Evolutionary conservation across 768 basidiomycete genomes (phyloP).

Genomic region (Boletus pseudo-olivaceus): DNA sequence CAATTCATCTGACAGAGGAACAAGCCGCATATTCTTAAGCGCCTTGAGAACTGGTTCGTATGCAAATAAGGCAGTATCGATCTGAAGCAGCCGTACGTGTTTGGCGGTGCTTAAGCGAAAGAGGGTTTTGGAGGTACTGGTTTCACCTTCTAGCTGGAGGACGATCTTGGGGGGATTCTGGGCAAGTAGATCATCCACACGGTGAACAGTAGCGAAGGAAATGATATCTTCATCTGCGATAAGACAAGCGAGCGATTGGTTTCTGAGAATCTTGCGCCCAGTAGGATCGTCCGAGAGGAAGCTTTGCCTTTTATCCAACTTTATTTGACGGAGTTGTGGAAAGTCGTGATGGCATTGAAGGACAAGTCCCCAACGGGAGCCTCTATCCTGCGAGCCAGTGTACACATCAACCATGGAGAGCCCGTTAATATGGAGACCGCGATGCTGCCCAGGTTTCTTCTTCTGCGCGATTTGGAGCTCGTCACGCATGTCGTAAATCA

Average conservation of each 20-base stretch:
- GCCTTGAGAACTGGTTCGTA: constrained; percentile 60
- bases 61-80: constrained; percentile 61
- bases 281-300: constrained; percentile 36
- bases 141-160: constrained; percentile 50
- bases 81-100: constrained; percentile 47
- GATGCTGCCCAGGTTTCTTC: constrained; percentile 40
- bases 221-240: constrained; percentile 45
- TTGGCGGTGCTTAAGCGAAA: constrained; percentile 35
- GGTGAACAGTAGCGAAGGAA: constrained; percentile 51
- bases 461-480: constrained; percentile 46
- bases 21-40: constrained; percentile 43
- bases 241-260: constrained; percentile 56
- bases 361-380: constrained; percentile 42
- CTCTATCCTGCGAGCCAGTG: constrained; percentile 27
- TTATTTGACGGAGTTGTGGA: constrained; percentile 31
- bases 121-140: constrained; percentile 40
- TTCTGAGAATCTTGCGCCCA: constrained; percentile 41
- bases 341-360: constrained; percentile 37
- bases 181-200: constrained; percentile 52
- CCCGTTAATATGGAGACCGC: constrained; percentile 38
- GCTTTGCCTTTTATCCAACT: constrained; percentile 34
- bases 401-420: constrained; percentile 40
- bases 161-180: constrained; percentile 47
- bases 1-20: constrained; percentile 53
- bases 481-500: constrained; percentile 57